Evolutionary conservation across 768 basidiomycete species (phyloP), one percentile per base, ranked within the genome.

Genomic region (Suillus brevipes): DNA sequence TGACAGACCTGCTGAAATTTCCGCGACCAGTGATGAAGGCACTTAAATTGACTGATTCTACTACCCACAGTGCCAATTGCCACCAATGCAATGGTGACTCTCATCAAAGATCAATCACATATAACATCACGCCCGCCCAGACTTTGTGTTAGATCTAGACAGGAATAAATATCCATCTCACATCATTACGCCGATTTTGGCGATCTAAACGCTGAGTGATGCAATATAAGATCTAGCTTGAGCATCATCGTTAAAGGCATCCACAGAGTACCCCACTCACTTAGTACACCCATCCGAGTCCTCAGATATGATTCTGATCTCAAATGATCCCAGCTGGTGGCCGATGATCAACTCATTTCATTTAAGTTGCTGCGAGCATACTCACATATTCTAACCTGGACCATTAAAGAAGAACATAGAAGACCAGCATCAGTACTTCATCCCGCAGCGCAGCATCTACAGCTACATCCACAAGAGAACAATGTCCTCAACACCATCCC

Each of bases 401-500:
- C 31, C 31, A 31, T 31, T 31, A 31, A 31, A 31, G 31, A 31
- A 28, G 28, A 28, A 3, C 28, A 28, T 3, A 28, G 28, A 28
- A 28, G 28, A 28, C 28, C 28, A 28, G 28, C 3, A 28, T 28
- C 28, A 28, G n/a, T n/a, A n/a, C n/a, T n/a, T 40, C 25, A 59
- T 42, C 28, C 28, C 53, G 3, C 53, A 55, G 8, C 58, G 18
- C 28, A 59, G 12, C 20, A 59, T 42, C 58, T 59, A 40, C 56
- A 57, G 14, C 23, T 38, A 40, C 40, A 42, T 25, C 23, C 38
- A 25, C 23, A 38, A 40, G 38, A 18, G 40, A 53, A 42, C 13
- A 60, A 75, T 75, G 72, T 50, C 74, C 36, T 64, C 67, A 3
- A 59, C 57, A 13, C 60, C 67, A 64, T n/a, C 47, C 8, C 57